Percentiles rank a stretch among this genome's conserved stretches.
These are phyloP conservation scores for Tephrocybe sp. DNA, from an alignment of 768 basidiomycete genomes.

Conservation along the genomic window DNA sequence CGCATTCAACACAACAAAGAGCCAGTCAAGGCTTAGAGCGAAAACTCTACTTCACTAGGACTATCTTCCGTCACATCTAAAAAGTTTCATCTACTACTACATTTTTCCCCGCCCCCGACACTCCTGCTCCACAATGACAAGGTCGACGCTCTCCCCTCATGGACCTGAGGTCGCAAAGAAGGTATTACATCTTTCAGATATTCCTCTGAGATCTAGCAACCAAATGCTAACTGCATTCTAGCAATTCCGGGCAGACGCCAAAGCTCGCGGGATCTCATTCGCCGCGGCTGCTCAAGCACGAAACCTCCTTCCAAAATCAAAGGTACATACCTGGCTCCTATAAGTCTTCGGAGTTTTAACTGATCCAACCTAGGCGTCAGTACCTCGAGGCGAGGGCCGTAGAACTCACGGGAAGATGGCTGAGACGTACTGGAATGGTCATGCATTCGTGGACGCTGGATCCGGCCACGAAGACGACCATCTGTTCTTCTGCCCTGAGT, in stretches of 20 bases:
- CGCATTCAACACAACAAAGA: not conserved
- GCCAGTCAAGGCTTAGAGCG: no score
- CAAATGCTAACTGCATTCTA: not conserved
- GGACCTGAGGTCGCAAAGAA: conserved; percentile 1
- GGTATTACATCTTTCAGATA: not conserved
- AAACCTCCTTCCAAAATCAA: not conserved
- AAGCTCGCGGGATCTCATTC: not conserved
- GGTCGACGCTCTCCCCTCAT: not conserved
- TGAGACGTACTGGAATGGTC: conserved; percentile 9
- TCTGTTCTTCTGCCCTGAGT: not conserved
- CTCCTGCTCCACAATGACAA: not conserved
- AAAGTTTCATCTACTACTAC: not conserved
- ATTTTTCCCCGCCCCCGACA: not conserved
- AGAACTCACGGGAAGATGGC: conserved; percentile 4
- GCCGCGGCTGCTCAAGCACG: not conserved
- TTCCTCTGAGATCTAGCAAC: not conserved
- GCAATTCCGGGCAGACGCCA: conserved; percentile 1
- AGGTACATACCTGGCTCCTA: not conserved
- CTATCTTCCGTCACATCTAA: not conserved
- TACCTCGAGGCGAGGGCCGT: conserved; percentile 9
- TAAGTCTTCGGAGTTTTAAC: not conserved
- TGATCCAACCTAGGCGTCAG: not conserved
- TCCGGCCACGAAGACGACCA: not conserved
- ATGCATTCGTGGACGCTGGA: not conserved
- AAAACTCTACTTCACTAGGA: no score